These are phyloP conservation scores for Aureoboletus auriporus DNA, from an alignment of 768 basidiomycete genomes.

Conservation along the genomic window DNA sequence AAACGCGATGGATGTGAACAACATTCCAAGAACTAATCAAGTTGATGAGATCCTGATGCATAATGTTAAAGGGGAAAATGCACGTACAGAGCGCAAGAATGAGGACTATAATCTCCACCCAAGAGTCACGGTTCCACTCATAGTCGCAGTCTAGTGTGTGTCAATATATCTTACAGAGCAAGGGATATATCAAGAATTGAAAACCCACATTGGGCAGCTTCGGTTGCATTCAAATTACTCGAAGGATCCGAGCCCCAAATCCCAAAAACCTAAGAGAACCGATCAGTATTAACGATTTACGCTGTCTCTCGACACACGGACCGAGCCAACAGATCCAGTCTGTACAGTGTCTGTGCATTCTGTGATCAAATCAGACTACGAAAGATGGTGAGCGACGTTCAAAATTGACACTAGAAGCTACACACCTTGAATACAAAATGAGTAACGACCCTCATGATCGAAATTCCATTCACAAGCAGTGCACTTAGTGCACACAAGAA, in stretches of 20 bases:
- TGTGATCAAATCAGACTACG: constrained; percentile 52
- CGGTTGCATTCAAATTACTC: constrained; percentile 25
- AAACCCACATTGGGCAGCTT: constrained; percentile 47
- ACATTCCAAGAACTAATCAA: constrained; percentile 44
- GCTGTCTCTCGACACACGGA: constrained; percentile 15
- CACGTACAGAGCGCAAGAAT: constrained; percentile 55
- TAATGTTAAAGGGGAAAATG: too few relatives aligned
- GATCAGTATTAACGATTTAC: constrained; percentile 10
- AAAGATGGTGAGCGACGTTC: neutral
- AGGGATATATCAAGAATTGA: neutral
- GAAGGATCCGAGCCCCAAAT: constrained; percentile 48
- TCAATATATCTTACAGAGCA: constrained; percentile 10
- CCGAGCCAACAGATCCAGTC: constrained; percentile 31
- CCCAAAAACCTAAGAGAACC: constrained; percentile 38
- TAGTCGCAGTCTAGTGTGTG: constrained; percentile 52
- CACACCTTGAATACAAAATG: constrained; percentile 69
- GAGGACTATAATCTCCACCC: constrained; percentile 62
- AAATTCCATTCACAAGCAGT: constrained; percentile 47
- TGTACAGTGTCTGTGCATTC: constrained; percentile 46
- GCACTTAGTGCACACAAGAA: constrained; percentile 44
- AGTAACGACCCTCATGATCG: constrained; percentile 51
- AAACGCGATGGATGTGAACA: constrained; percentile 67
- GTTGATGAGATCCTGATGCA: neutral
- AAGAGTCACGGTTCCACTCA: constrained; percentile 62
- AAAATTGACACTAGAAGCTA: neutral